These are phyloP conservation scores for Paragyromitra xinjiangensis DNA, from an alignment of 495 filamentous ascomycete species.

Conservation along the genomic window DNA sequence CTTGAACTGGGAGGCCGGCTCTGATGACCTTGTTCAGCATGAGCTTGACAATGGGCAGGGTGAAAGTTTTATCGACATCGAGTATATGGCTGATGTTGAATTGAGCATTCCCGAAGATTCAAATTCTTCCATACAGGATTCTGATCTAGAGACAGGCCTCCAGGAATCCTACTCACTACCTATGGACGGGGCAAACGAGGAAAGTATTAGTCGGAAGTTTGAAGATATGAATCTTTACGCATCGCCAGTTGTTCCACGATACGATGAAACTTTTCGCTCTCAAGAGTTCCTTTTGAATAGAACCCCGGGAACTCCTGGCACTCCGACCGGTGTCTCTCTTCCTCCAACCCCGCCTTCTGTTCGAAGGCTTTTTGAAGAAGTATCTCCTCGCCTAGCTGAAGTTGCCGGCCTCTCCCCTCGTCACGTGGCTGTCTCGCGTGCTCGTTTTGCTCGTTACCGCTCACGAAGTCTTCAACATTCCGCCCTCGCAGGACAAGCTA, in stretches of 20 bases:
- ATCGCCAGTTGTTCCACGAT: conserved; percentile 22
- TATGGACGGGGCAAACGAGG: conserved; percentile 31
- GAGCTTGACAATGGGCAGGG: neutral
- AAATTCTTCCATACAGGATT: conserved; percentile 28
- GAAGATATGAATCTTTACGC: conserved; percentile 36
- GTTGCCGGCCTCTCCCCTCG: conserved; percentile 31
- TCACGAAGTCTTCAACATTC: conserved; percentile 19
- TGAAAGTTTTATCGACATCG: conserved; percentile 39
- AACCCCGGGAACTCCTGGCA: neutral
- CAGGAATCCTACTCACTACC: conserved; percentile 42
- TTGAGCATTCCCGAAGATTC: conserved; percentile 30
- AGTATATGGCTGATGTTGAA: conserved; percentile 46
- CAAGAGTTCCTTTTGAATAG: neutral
- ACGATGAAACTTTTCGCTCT: neutral
- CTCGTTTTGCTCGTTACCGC: conserved; percentile 23
- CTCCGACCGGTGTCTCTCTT: neutral
- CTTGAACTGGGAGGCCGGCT: neutral
- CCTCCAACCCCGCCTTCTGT: conserved; percentile 35
- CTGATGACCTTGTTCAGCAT: conserved; percentile 7
- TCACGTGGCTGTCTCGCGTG: conserved; percentile 20
- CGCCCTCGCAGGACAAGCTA: neutral
- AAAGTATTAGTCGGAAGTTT: conserved; percentile 14
- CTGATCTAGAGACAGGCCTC: conserved; percentile 18
- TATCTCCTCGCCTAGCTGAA: conserved; percentile 28
- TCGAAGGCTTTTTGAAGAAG: conserved; percentile 29